A percentile compares a stretch with the other conserved stretches of the same genome.
phyloP scores from a whole-genome alignment of 495 filamentous ascomycete genomes.

The Xylaria telfairii region DNA sequence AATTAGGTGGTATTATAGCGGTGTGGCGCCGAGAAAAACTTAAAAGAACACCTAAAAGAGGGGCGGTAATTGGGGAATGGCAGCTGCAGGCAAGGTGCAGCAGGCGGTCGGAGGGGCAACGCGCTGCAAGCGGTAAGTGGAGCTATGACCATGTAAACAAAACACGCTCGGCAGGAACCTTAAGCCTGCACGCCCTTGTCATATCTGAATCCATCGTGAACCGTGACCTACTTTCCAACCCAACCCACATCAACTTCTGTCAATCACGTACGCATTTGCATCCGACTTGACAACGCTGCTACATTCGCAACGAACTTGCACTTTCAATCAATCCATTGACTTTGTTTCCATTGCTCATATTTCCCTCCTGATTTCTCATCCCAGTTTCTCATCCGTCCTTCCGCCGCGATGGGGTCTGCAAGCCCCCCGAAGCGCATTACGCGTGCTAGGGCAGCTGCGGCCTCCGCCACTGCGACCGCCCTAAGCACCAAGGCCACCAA shows the following conservation, averaged over 20 bases:
- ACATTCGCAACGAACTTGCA: neutral
- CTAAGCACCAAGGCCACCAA: conserved; percentile 48
- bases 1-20: neutral
- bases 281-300: neutral
- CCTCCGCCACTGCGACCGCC: conserved; percentile 43
- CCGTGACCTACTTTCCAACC: conserved; percentile 10
- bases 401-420: conserved; percentile 50
- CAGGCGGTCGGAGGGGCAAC: conserved; percentile 37
- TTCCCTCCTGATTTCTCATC: no score
- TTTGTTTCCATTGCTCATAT: neutral
- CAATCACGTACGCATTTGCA: conserved; percentile 5
- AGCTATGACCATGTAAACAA: conserved; percentile 43
- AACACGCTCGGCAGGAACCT: conserved; percentile 35
- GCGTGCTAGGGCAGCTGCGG: conserved; percentile 58
- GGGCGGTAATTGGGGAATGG: conserved; percentile 13
- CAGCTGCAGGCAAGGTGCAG: neutral
- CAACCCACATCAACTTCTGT: conserved; percentile 23
- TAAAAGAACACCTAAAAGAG: neutral
- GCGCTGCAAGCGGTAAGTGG: conserved; percentile 3
- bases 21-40: neutral
- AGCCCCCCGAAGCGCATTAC: conserved; percentile 62
- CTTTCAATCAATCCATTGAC: conserved; percentile 11
- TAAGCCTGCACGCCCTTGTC: conserved; percentile 17
- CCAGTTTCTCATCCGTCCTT: conserved; percentile 14
- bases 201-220: conserved; percentile 23